Evolutionary conservation across 805 yeast genomes (phyloP), one percentile per base, ranked within the genome.

Genomic region (Metschnikowia noctiluminum): DNA sequence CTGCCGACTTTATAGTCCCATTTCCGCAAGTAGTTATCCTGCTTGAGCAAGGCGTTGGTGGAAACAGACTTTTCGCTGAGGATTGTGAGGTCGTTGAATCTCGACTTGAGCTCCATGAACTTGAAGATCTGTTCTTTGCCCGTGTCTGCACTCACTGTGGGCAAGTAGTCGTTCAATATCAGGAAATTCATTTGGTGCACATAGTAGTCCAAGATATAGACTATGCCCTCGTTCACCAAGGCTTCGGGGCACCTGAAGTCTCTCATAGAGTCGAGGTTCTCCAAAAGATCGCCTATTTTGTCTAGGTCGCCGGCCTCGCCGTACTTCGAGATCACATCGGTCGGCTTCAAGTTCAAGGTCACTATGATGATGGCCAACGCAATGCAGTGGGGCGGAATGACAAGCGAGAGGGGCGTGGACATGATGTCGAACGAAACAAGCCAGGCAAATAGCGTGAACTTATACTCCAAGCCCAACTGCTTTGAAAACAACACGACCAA

Each of bases 311-410:
- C 42, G 10, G 48, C 57, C 10, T 46, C 50, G 16, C 56, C 64
- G 35, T 64, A 62, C 32, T 60, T 59, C 12, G 60, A 46, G 2
- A 51, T 49, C 28, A 70, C 49, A 32, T 68, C 69, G 38, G 60
- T 50, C 5, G 73, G 70, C 40, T 74, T 64, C 38, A 84, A 56
- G 57, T 79, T 80, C 38, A 74, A 70, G 1, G 92, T 80, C 28
- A 89, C 70, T 38, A 79, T 79, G 39, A 89, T 65, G 28, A 81
- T 76, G 3, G 89, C 86, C 45, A 88, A 60, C 0, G 96, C 89
- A 31, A 85, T 79, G 28, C 84, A 76, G 62, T 89, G 92, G 3
- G 88, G 83, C 1, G 96, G 94, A 8, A 81, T 76, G 57, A 80
- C 83, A 34, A 90, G 65, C 9, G 82, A 75, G 14, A 85, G 72